Evolutionary conservation across 805 yeast genomes (phyloP).

Genomic region (Pichia thaimueangensis): DNA sequence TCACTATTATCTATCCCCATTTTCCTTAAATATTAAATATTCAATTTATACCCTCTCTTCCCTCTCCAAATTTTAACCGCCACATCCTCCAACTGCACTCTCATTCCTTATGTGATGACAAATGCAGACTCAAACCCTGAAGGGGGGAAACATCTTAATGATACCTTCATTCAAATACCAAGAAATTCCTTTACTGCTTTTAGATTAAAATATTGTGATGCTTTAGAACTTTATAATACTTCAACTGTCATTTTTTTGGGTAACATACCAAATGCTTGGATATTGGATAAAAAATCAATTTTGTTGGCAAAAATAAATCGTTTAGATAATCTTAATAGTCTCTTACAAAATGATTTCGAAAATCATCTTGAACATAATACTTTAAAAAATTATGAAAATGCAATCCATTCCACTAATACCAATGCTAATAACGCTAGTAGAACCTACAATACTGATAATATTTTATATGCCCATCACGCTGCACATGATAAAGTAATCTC

Average conservation of each 20-base stretch:
- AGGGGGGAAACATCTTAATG: not conserved
- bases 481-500: not conserved
- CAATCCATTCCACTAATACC: not conserved
- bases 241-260: conserved; percentile 51
- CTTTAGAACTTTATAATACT: conserved; percentile 40
- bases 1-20: too few relatives aligned
- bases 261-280: conserved; percentile 53
- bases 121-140: not conserved
- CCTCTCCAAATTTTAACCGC: not conserved
- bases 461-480: not conserved
- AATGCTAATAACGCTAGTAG: not conserved
- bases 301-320: conserved; percentile 10
- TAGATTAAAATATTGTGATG: conserved; percentile 46
- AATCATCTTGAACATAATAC: conserved; percentile 1
- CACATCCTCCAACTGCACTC: not conserved
- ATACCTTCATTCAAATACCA: conserved; percentile 32
- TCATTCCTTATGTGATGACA: not conserved
- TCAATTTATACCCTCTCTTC: not conserved
- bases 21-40: too few relatives aligned
- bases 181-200: conserved; percentile 54
- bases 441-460: too few relatives aligned
- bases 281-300: conserved; percentile 25
- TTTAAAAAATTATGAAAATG: conserved; percentile 5
- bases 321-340: not conserved
- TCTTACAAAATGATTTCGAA: too few relatives aligned